A percentile compares a stretch with the other conserved stretches of the same genome.
Conservation (phyloP, 2,329 filamentous ascomycete genomes). For the Colletotrichum echinochloae region DNA sequence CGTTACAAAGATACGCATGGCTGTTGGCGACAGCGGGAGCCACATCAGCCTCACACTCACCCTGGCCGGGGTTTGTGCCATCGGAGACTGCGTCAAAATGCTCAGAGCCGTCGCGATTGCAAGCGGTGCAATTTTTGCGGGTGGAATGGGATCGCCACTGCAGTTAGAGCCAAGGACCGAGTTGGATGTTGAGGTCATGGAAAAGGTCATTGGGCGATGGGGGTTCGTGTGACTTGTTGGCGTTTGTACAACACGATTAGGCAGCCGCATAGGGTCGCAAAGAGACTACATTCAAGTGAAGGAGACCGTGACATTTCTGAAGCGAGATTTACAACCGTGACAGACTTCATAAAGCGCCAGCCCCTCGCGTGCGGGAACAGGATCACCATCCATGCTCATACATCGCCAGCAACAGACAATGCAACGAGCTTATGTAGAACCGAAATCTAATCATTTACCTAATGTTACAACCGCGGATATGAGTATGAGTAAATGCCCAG, state of each 20-base stretch:
- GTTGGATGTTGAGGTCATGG: constrained; percentile 9
- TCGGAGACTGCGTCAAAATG: constrained; percentile 59
- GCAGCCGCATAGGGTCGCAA: background rate
- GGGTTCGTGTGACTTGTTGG: background rate
- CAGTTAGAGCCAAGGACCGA: constrained; percentile 29
- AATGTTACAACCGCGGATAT: background rate
- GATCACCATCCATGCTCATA: constrained; percentile 2
- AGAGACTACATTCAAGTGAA: too few species aligned
- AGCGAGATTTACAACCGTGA: background rate
- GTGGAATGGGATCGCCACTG: constrained; percentile 43
- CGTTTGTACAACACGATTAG: background rate
- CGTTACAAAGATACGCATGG: constrained; percentile 48
- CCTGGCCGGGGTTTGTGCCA: constrained; percentile 64
- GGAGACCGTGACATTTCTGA: too few species aligned
- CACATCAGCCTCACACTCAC: constrained; percentile 49
- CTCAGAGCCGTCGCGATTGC: constrained; percentile 49
- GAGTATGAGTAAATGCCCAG: background rate
- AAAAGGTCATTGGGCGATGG: constrained; percentile 7
- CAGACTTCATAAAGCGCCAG: background rate
- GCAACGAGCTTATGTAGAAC: background rate
- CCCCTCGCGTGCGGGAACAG: background rate
- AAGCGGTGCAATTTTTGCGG: constrained; percentile 47
- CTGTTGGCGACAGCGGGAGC: constrained; percentile 14
- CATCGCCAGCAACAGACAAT: background rate
- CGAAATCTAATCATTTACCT: background rate